These are phyloP conservation scores for Neurospora sp. DNA, from an alignment of 495 filamentous ascomycete species.

Conservation along the genomic window DNA sequence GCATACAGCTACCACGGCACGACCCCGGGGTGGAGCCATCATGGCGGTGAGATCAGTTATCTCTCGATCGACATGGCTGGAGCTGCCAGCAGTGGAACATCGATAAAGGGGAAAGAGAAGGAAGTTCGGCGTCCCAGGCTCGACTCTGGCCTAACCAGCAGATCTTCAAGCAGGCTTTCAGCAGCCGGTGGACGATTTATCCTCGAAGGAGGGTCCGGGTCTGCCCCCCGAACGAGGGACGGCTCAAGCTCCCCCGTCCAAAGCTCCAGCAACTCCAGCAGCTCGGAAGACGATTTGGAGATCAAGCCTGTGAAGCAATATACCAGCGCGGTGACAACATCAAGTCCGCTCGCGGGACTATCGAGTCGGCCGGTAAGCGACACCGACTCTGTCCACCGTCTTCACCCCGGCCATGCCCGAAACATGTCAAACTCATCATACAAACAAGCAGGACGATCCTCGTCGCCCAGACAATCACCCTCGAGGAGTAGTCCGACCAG, in stretches of 20 bases:
- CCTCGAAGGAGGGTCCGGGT: neutral
- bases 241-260: conserved; percentile 8
- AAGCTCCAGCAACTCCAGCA: conserved; percentile 24
- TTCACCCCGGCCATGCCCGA: conserved; percentile 21
- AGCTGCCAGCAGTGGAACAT: neutral
- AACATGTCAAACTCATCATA: conserved; percentile 16
- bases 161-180: conserved; percentile 22
- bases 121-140: conserved; percentile 19
- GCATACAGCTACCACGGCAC: conserved; percentile 33
- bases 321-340: neutral
- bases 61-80: conserved; percentile 7
- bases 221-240: conserved; percentile 2
- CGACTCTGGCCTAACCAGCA: conserved; percentile 15
- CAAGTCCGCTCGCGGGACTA: neutral
- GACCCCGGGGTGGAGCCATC: conserved; percentile 18
- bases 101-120: conserved; percentile 21
- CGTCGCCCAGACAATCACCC: conserved; percentile 1
- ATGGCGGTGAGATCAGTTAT: conserved; percentile 12
- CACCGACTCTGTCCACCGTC: conserved; percentile 14
- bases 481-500: conserved; percentile 1
- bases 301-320: conserved; percentile 16
- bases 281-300: conserved; percentile 27
- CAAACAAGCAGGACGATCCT: neutral
- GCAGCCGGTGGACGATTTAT: conserved; percentile 1
- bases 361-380: conserved; percentile 9